A percentile compares a stretch with the other conserved stretches of the same genome.
phyloP scores from a whole-genome alignment of 2,329 filamentous ascomycete genomes.

The Penicillium brevicompactum region DNA sequence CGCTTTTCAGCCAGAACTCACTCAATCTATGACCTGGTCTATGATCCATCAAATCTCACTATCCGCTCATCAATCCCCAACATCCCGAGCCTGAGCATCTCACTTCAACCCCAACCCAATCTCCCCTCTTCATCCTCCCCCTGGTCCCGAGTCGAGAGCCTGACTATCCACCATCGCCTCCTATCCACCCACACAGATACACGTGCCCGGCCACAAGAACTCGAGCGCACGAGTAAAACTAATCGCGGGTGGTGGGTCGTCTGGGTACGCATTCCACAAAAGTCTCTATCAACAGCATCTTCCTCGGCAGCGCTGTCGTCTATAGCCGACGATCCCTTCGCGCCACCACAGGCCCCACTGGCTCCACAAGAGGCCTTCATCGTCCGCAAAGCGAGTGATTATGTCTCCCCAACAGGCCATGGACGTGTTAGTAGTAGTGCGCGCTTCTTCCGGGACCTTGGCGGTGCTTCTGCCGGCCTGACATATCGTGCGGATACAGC shows the following conservation, averaged over 20 bases:
- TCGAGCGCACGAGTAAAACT: slow-evolving; percentile 65
- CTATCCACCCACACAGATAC: slow-evolving; percentile 59
- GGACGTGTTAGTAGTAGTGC: slow-evolving; percentile 34
- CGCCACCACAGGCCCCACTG: neutral
- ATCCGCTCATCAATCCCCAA: slow-evolving; percentile 65
- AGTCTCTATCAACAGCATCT: slow-evolving; percentile 13
- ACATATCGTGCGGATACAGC: slow-evolving; percentile 30
- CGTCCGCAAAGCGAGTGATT: slow-evolving; percentile 49
- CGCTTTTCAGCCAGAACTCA: slow-evolving; percentile 32
- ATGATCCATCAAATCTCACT: slow-evolving; percentile 60
- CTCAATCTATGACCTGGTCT: slow-evolving; percentile 63
- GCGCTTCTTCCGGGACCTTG: slow-evolving; percentile 44
- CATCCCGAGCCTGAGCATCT: slow-evolving; percentile 57
- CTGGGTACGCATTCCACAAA: slow-evolving; percentile 58
- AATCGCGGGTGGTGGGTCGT: slow-evolving; percentile 68
- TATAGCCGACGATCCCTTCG: slow-evolving; percentile 1
- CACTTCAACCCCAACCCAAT: slow-evolving; percentile 38
- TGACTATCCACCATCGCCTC: slow-evolving; percentile 64
- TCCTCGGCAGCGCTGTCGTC: slow-evolving; percentile 19
- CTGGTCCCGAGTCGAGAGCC: slow-evolving; percentile 61
- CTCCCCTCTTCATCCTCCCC: slow-evolving; percentile 40
- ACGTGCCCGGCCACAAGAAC: slow-evolving; percentile 48
- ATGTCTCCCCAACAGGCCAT: slow-evolving; percentile 35
- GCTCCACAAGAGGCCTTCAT: slow-evolving; percentile 46
- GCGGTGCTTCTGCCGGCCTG: slow-evolving; percentile 35